These are phyloP conservation scores for Trichoderma citrinoviride DNA, from an alignment of 2,329 filamentous ascomycete species.

Conservation along the genomic window DNA sequence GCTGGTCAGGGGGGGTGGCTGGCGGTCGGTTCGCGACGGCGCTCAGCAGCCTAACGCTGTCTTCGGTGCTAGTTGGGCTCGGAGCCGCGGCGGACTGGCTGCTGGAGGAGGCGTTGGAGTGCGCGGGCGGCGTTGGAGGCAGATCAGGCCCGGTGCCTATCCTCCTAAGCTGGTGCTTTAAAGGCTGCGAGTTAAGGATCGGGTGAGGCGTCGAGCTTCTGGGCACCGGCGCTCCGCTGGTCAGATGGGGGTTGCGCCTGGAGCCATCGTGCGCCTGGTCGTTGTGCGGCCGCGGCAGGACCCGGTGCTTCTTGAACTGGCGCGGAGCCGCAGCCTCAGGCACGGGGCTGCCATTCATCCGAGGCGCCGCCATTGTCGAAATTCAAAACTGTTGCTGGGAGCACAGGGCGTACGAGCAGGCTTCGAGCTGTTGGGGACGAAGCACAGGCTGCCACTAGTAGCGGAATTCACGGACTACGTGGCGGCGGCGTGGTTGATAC, in stretches of 20 bases:
- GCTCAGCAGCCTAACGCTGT: constrained; percentile 39
- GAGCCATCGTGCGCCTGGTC: constrained; percentile 29
- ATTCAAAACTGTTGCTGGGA: not conserved
- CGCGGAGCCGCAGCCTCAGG: constrained; percentile 27
- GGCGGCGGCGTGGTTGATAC: constrained; percentile 25
- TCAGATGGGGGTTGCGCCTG: constrained; percentile 29
- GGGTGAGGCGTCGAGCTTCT: constrained; percentile 33
- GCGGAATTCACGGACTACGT: constrained; percentile 18
- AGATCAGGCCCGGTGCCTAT: constrained; percentile 48
- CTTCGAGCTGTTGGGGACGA: constrained; percentile 14
- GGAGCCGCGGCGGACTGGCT: constrained; percentile 46
- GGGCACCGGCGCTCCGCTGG: constrained; percentile 32
- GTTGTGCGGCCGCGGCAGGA: constrained; percentile 39
- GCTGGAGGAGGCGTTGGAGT: constrained; percentile 57
- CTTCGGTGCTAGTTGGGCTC: constrained; percentile 41
- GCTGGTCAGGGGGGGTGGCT: constrained; percentile 62
- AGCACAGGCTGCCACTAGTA: constrained; percentile 14
- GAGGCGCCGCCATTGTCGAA: constrained; percentile 22
- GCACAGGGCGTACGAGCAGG: constrained; percentile 30
- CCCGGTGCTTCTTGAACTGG: constrained; percentile 48
- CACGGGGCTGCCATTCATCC: not conserved
- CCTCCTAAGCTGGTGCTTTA: constrained; percentile 43
- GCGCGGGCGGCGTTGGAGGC: constrained; percentile 62
- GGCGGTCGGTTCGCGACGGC: constrained; percentile 42
- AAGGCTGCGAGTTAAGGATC: constrained; percentile 39